Base-by-base conservation (phyloP, 495 filamentous ascomycete genomes). In the Trichodelitschia bisporula region DNA sequence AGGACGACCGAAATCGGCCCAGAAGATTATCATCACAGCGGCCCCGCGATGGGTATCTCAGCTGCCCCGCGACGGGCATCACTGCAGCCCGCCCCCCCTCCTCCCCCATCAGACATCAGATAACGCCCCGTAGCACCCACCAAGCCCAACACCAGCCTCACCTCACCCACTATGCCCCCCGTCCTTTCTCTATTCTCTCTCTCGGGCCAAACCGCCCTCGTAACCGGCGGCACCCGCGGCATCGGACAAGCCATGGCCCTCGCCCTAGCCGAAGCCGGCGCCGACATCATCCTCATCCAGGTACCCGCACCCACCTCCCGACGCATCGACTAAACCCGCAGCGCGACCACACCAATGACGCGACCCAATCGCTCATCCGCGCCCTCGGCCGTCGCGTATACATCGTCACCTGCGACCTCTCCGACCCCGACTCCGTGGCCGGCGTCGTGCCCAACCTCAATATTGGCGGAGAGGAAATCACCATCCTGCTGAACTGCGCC, bases 141-240 rank as follows among this genome's bases (percentile, higher is more conserved):
- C 21, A n/a, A 24, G 21, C 21, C 21, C 21, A 24, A 24, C n/a
- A 6, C 21, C 6, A 24, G n/a, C 21, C 6, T 6, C 21, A 24
- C 6, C n/a, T 6, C 6, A 24, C 21, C 21, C n/a, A 21, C 4
- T 12, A 54, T 54, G 51, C 12, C 43, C 11, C 41, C 46, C 1
- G 34, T 55, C 11, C 42, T 43, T 30, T 33, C 53, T 29, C 36
- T 55, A 8, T 55, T 55, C 39, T 50, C 46, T 4, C 42, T 55
- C 2, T 36, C 50, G 26, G 68, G 66, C 34, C 65, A 78, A 44
- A 90, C 75, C 5, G 83, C 83, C 19, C 50, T 91, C 28, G 58
- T 91, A 19, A 93, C 83, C 0, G 83, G 83, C 17, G 78, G 77
- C 30, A 86, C 79, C 11, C 58, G 83, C 31, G 83, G 83, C 15